These are phyloP conservation scores for Sphaerobolus stellatus DNA, from an alignment of 1,284 basidiomycete genomes.

Conservation along the genomic window DNA sequence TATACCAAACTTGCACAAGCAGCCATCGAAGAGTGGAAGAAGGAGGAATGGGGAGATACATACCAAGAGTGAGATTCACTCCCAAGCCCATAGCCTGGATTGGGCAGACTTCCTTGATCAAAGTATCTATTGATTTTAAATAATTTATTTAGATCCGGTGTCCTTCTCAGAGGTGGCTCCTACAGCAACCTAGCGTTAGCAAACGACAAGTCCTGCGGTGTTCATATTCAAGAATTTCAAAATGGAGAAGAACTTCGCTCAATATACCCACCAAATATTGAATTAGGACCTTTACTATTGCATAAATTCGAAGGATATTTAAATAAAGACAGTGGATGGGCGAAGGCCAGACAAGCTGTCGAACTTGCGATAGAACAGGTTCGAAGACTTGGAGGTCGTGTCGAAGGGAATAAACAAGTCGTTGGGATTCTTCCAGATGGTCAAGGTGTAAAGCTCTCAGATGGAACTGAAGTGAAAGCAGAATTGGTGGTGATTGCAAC, in stretches of 20 bases:
- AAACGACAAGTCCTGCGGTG: conserved; percentile 60
- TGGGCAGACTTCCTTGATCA: conserved; percentile 4
- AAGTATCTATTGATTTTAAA: background rate
- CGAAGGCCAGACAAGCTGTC: conserved; percentile 71
- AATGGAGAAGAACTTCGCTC: conserved; percentile 39
- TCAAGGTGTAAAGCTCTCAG: conserved; percentile 60
- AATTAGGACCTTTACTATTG: conserved; percentile 17
- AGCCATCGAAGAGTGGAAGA: conserved; percentile 72
- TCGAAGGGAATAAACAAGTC: conserved; percentile 60
- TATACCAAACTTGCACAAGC: conserved; percentile 72
- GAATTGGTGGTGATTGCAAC: conserved; percentile 65
- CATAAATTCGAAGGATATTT: conserved; percentile 51
- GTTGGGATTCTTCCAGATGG: conserved; percentile 35
- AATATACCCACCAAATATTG: conserved; percentile 45
- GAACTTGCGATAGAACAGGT: conserved; percentile 59
- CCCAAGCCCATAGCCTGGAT: too few relatives aligned
- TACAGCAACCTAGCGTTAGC: conserved; percentile 52
- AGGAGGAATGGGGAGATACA: conserved; percentile 63
- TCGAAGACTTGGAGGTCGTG: conserved; percentile 54
- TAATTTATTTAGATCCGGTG: conserved; percentile 56
- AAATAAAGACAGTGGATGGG: conserved; percentile 86
- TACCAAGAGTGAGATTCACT: conserved; percentile 77
- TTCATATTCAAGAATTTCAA: conserved; percentile 42
- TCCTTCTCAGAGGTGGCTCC: conserved; percentile 50
- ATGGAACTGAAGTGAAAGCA: conserved; percentile 57